phyloP scores from a whole-genome alignment of 1,284 basidiomycete species.

The Acaromyces ingoldii region DNA sequence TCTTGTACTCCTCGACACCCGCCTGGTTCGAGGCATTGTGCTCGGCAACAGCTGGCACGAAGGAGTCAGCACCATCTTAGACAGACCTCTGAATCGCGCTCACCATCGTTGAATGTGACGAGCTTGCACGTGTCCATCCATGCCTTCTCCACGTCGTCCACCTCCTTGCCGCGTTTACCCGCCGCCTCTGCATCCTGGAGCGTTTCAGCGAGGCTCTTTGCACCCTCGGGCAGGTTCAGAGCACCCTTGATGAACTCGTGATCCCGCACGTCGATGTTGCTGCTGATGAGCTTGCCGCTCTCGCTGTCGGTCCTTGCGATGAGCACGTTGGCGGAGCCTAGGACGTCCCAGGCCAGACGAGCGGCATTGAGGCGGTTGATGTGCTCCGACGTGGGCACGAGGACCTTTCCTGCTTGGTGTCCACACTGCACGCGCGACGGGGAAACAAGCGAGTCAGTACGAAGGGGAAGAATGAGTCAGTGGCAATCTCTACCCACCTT shows the following conservation, averaged over 20 bases:
- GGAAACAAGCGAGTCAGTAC: too few species aligned
- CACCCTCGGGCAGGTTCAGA: conserved; percentile 40
- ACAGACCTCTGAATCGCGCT: conserved; percentile 20
- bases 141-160: conserved; percentile 45
- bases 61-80: conserved; percentile 10
- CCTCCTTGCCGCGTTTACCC: conserved; percentile 34
- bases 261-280: conserved; percentile 73
- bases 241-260: conserved; percentile 53
- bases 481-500: too few species aligned
- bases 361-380: conserved; percentile 74
- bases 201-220: conserved; percentile 40
- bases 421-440: conserved; percentile 66
- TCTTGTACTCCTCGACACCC: conserved; percentile 56
- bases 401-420: conserved; percentile 86
- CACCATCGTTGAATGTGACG: conserved; percentile 78
- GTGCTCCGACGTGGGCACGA: conserved; percentile 81
- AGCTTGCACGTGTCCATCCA: conserved; percentile 50
- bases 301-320: conserved; percentile 90
- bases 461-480: too few species aligned
- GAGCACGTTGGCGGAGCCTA: conserved; percentile 78
- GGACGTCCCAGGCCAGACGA: conserved; percentile 80
- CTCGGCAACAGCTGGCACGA: conserved; percentile 57
- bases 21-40: conserved; percentile 46
- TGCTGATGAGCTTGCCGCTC: conserved; percentile 77
- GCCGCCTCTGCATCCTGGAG: conserved; percentile 37